Evolutionary conservation across 2,329 filamentous ascomycete genomes (phyloP), one percentile per base, ranked within the genome.

Genomic region (Amauroascus verrucosus): DNA sequence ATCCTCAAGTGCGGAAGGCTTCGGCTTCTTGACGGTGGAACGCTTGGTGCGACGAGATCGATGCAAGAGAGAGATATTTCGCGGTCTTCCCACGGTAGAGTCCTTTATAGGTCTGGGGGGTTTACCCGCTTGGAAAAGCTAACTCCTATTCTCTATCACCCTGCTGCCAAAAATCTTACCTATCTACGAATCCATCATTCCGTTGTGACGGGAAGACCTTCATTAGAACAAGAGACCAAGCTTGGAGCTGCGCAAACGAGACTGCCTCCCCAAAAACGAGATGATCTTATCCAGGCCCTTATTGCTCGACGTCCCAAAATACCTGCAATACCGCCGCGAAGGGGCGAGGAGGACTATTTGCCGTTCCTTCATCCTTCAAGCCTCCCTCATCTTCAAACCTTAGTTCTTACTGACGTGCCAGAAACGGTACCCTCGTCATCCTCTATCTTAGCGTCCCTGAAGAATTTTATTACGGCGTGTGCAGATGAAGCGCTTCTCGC

Each of bases 381-480:
- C 66, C 64, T 82, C 2, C 74, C 78, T 9, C 74, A 76, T 48
- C 61, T 82, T 7, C 71, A 74, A 48, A 79, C 76, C 0, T 62
- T 83, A 3, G 71, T 80, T 1, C 65, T 83, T 43, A 82, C 78
- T 1, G 74, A 79, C 56, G 72, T 83, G 1, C 80, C 80, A 0
- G 68, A 66, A 4, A 65, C 70, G 38, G 65, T 72, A 4, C 64
- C 66, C 5, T 60, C 62, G 7, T 70, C 70, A 24, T 74, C 74
- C 1, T 60, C 68, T 0, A 65, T 78, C 16, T 56, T 71, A 4
- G 57, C 67, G 11, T 64, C 72, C 6, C 64, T 83, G 4, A 76
- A 74, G 44, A 66, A 72, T 11, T 82, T 81, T 62, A 76, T 83
- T 56, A 74, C 70, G 49, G 72, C 75, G 41, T 82, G 79, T 59